A percentile compares a stretch with the other conserved stretches of the same genome.
Conservation (phyloP, 169 alveolate genomes). For the Cryptosporidium xiaoi region DNA sequence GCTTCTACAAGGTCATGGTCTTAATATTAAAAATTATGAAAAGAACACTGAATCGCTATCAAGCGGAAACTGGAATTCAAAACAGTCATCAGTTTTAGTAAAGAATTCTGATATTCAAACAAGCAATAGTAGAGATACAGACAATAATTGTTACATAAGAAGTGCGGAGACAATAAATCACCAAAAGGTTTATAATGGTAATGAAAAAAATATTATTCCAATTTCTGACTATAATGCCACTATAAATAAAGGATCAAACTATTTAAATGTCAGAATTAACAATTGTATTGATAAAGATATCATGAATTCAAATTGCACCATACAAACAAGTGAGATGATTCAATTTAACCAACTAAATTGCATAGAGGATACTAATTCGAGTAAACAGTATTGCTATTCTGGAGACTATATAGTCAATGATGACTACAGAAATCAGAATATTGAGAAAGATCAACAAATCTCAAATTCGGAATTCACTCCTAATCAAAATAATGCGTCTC, state of each 20-base stretch:
- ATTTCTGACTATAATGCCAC: background rate
- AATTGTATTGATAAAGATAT: no score
- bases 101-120: background rate
- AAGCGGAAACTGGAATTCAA: conserved; percentile 42
- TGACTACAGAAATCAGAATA: no score
- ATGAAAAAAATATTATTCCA: background rate
- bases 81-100: background rate
- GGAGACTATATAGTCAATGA: no score
- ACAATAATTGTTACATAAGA: background rate
- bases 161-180: conserved; percentile 1
- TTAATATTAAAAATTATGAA: conserved; percentile 53
- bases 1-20: conserved; percentile 71
- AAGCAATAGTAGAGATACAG: background rate
- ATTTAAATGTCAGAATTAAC: no score
- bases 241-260: background rate
- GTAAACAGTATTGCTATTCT: no score
- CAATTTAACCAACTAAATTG: background rate
- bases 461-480: no score
- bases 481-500: no score
- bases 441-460: no score
- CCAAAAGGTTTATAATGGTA: background rate
- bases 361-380: background rate
- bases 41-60: background rate
- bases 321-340: background rate
- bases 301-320: no score